Conservation (phyloP, 2,329 filamentous ascomycete species). For the Westerdykella ornata region DNA sequence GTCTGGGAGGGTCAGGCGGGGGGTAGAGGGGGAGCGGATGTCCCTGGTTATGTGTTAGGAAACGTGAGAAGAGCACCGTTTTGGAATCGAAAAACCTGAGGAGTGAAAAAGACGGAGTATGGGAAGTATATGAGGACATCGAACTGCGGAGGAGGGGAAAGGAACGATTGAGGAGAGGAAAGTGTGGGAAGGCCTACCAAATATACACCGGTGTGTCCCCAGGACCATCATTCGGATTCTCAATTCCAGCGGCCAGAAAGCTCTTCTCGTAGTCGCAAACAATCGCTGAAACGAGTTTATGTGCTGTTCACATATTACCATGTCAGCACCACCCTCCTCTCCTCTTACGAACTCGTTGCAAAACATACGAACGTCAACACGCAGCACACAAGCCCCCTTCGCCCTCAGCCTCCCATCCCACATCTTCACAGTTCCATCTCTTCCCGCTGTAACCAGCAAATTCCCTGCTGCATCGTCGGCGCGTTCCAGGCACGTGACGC, state of each 20-base stretch:
- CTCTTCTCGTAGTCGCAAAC: constrained; percentile 53
- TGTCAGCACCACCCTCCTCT: neutral
- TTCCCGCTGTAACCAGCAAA: constrained; percentile 61
- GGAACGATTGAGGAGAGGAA: neutral
- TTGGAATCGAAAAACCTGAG: constrained; percentile 2
- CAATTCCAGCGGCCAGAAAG: constrained; percentile 65
- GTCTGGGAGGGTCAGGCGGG: constrained; percentile 39
- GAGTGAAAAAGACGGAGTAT: constrained; percentile 2
- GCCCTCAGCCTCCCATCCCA: constrained; percentile 58
- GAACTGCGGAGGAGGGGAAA: neutral
- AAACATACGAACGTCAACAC: constrained; percentile 32
- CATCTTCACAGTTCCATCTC: constrained; percentile 60
- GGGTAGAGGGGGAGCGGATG: constrained; percentile 33
- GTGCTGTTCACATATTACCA: constrained; percentile 31
- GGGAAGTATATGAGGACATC: constrained; percentile 1
- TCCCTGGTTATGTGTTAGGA: constrained; percentile 30
- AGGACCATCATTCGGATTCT: constrained; percentile 52
- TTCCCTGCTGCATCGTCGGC: constrained; percentile 47
- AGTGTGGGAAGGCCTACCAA: constrained; percentile 21
- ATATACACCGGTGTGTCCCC: constrained; percentile 35
- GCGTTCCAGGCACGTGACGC: constrained; percentile 56
- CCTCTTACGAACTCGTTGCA: neutral
- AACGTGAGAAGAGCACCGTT: neutral
- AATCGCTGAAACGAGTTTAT: constrained; percentile 55
- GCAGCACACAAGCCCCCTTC: constrained; percentile 34